Percentiles rank a stretch among this genome's conserved stretches.
Conservation (phyloP, 2,329 filamentous ascomycete genomes). For the Acarospora socialis region DNA sequence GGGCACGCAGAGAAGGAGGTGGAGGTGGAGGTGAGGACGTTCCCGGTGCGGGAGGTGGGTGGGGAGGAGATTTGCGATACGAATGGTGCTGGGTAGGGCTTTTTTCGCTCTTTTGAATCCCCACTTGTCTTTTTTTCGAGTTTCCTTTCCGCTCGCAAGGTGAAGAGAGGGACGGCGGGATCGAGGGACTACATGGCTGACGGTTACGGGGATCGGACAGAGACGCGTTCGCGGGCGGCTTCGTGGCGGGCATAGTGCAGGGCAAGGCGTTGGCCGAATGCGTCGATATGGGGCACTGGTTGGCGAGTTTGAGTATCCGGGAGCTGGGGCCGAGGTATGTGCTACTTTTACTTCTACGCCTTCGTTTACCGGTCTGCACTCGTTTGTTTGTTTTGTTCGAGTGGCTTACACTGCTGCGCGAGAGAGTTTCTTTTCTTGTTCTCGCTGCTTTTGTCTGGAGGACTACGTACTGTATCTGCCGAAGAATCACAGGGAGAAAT, state of each 20-base stretch:
- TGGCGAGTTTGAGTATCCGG: conserved; percentile 84
- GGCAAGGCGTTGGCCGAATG: conserved; percentile 64
- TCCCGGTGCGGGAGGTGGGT: conserved; percentile 66
- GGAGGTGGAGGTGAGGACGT: conserved; percentile 53
- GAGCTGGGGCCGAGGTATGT: conserved; percentile 93
- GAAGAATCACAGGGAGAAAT: too few species aligned
- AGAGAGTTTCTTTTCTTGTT: not conserved
- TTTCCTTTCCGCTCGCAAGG: conserved; percentile 1
- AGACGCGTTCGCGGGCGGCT: conserved; percentile 91
- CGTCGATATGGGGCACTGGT: conserved; percentile 92
- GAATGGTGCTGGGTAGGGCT: conserved; percentile 63
- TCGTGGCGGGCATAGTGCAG: conserved; percentile 77
- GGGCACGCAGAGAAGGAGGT: conserved; percentile 54
- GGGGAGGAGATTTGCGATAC: conserved; percentile 79
- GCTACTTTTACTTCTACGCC: conserved; percentile 11
- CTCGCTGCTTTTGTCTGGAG: not conserved
- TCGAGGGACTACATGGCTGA: too few species aligned
- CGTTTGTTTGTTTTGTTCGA: not conserved
- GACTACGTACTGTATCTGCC: not conserved
- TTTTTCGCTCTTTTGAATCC: not conserved
- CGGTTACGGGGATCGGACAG: conserved; percentile 25
- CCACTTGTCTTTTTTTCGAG: not conserved
- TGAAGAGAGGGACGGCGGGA: too few species aligned
- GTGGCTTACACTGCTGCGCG: too few species aligned
- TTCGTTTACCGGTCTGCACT: conserved; percentile 2